Percentiles rank a stretch among this genome's conserved stretches.
Conservation (phyloP, 257 asterid genomes). For the Pogostemon cablin region DNA sequence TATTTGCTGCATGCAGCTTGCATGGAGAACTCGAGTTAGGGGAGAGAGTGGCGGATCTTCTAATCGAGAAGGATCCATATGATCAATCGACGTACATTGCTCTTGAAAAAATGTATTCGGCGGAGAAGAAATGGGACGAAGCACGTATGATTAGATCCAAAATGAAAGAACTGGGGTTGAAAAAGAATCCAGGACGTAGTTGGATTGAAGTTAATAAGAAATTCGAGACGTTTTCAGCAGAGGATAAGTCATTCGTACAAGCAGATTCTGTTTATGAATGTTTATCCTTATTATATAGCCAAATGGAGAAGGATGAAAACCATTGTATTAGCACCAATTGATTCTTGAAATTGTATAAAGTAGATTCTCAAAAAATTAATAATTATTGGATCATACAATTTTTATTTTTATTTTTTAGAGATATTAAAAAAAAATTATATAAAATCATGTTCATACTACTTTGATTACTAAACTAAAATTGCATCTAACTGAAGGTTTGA, state of each 20-base stretch:
- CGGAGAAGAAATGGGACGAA: slow-evolving; percentile 57
- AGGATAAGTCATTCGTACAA: slow-evolving; percentile 46
- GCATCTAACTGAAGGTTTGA: too few relatives aligned
- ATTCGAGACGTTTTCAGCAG: slow-evolving; percentile 56
- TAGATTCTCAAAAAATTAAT: too few relatives aligned
- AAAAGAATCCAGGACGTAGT: slow-evolving; percentile 71
- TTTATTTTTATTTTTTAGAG: too few relatives aligned
- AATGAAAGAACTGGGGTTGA: slow-evolving; percentile 67
- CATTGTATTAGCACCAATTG: background rate
- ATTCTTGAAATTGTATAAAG: too few relatives aligned
- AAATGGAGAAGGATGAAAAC: slow-evolving; percentile 56
- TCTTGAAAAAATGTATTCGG: slow-evolving; percentile 69
- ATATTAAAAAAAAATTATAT: too few relatives aligned
- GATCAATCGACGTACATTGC: slow-evolving; percentile 64
- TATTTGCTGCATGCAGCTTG: slow-evolving; percentile 64
- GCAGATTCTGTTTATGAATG: slow-evolving; percentile 56
- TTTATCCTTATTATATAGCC: slow-evolving; percentile 45
- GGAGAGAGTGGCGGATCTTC: slow-evolving; percentile 55
- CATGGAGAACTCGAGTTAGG: slow-evolving; percentile 61
- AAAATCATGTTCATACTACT: too few relatives aligned
- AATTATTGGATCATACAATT: too few relatives aligned
- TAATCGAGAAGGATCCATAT: slow-evolving; percentile 50
- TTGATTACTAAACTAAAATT: too few relatives aligned
- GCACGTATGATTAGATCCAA: slow-evolving; percentile 56
- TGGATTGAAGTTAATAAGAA: slow-evolving; percentile 73